Evolutionary conservation across 176 grass and related monocot genomes (phyloP).

Genomic region (Avena sativa): DNA sequence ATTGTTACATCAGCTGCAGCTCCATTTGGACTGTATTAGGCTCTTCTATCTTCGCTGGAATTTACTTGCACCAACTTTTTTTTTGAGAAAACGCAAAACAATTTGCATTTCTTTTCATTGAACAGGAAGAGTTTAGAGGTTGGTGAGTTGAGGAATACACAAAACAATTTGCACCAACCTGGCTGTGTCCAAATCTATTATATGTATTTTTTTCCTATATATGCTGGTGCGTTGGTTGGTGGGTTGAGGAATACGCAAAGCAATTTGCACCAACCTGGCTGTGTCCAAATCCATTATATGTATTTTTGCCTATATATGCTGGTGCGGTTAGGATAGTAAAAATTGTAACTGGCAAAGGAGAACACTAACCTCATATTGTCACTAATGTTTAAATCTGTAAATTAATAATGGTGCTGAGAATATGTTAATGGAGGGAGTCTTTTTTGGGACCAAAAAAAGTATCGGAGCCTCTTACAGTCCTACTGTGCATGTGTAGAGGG

Average conservation of each 20-base stretch:
- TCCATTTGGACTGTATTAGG: constrained; percentile 24
- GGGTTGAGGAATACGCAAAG: not conserved
- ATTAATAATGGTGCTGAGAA: not conserved
- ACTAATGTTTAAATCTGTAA: not conserved
- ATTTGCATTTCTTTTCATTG: not conserved
- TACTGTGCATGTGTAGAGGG: not conserved
- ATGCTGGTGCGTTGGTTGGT: not conserved
- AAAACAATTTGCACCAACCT: not conserved
- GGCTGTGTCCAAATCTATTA: constrained; percentile 1
- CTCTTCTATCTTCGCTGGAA: not conserved
- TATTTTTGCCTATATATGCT: not conserved
- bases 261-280: not conserved
- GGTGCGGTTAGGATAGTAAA: not conserved
- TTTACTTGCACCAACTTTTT: not conserved
- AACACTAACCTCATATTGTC: not conserved
- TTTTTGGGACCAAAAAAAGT: not conserved
- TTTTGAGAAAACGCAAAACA: not conserved
- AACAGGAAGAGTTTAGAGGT: not conserved
- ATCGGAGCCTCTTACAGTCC: not conserved
- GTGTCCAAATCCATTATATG: constrained; percentile 12
- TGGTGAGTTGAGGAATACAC: not conserved
- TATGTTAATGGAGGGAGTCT: not conserved
- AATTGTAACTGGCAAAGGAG: not conserved
- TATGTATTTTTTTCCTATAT: not conserved
- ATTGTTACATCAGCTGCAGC: constrained; percentile 25